Base-by-base conservation (phyloP, 805 yeast species). In the Candida insectorum region DNA sequence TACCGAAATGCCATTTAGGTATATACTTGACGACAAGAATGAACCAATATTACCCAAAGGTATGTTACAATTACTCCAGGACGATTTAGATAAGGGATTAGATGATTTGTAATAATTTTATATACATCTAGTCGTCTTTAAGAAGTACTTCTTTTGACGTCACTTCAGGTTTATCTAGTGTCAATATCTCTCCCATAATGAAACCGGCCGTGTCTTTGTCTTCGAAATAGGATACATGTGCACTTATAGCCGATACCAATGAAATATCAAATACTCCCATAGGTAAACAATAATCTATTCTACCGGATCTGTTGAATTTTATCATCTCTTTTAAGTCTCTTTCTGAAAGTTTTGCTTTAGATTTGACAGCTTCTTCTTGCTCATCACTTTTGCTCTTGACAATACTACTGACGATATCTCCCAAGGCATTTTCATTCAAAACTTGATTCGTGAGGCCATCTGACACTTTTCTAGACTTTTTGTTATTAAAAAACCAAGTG, bases 1-100 rank as follows among this genome's bases (percentile, higher is more conserved):
- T 3, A 88, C 96, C 0, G 97, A 91, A 54, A 91, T 91, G 98
- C 98, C 98, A 3, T 91, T 91, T 65, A 73, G 98, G 53, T 91
- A 91, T 50, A 82, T 91, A 12, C 60, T 80, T 38, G 85, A 84
- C 47, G 56, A 51, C 0, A 47, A 71, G 1, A 77, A 76, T 3
- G 71, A 75, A 40, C 97, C 98, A 1, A 84, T 93, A 8, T 67
- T 91, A 51, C 98, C 98, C 1, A 73, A 75, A 36, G 97, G 97
- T 0, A 91, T 91, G 97, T 63, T 86, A 36, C 81, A 81, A 20
- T 71, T 91, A 54, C 91, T 91, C 50, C 80, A 81, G 52, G 75
- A 75, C 44, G 98, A 91, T 51, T 79, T 94, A 2, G 89, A 85
- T 44, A 88, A 87, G 60, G 75, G 81, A 21, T 69, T 85, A 20